These are phyloP conservation scores for Aspergillus taichungensis DNA, from an alignment of 495 filamentous ascomycete genomes.

Conservation along the genomic window DNA sequence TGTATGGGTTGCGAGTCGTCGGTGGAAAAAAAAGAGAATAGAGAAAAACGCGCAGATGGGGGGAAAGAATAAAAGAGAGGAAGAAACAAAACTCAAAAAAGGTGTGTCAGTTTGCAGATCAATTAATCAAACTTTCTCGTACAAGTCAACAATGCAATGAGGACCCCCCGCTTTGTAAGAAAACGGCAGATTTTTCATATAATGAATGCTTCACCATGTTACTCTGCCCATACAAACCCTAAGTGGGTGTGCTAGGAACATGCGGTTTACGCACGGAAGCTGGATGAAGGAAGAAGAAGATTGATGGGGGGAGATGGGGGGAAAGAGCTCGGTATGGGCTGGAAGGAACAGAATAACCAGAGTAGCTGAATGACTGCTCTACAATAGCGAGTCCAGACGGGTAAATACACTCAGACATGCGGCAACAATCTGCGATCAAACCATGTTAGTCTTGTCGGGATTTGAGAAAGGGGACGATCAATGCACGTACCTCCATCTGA, in stretches of 20 bases:
- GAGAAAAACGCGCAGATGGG: neutral
- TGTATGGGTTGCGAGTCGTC: too few species aligned
- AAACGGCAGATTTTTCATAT: neutral
- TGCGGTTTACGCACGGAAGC: neutral
- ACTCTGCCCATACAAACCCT: too few species aligned
- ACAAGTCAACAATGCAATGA: too few species aligned
- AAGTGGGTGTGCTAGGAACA: too few species aligned
- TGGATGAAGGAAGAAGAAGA: constrained; percentile 5
- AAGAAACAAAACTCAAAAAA: constrained; percentile 1
- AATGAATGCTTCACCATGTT: too few species aligned
- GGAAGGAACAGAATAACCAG: neutral
- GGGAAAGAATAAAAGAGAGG: neutral
- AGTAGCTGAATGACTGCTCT: constrained; percentile 7
- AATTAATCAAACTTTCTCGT: too few species aligned
- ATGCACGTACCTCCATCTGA: constrained; percentile 70
- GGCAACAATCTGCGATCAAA: constrained; percentile 59
- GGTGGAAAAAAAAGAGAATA: neutral
- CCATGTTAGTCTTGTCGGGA: neutral
- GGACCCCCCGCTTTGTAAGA: too few species aligned
- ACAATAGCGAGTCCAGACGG: constrained; percentile 87
- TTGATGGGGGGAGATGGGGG: constrained; percentile 7
- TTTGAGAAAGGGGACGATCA: neutral
- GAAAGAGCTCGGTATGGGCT: constrained; percentile 1
- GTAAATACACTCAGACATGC: constrained; percentile 96
- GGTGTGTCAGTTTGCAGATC: neutral